These are phyloP conservation scores for Batrachochytrium dendrobatidis DNA, from an alignment of 371 early-diverging fungal species.

Conservation along the genomic window DNA sequence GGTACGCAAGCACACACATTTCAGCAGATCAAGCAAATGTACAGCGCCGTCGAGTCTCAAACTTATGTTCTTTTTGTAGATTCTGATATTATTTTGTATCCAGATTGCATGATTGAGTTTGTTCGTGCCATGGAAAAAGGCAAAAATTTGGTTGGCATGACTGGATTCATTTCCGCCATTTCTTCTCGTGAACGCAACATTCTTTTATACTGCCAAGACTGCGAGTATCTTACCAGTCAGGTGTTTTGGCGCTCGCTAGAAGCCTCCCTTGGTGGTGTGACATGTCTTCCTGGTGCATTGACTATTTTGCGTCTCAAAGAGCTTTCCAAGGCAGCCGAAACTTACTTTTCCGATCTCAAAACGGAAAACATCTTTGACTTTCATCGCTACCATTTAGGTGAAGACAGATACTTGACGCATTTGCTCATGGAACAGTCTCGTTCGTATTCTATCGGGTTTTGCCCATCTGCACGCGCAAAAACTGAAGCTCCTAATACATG, in stretches of 20 bases:
- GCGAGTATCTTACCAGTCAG: constrained; percentile 34
- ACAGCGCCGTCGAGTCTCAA: neutral
- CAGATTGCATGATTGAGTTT: constrained; percentile 24
- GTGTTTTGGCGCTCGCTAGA: constrained; percentile 25
- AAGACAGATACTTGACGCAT: constrained; percentile 29
- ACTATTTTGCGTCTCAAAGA: constrained; percentile 29
- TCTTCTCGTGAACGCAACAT: constrained; percentile 16
- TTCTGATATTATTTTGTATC: constrained; percentile 35
- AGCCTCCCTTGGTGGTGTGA: constrained; percentile 27
- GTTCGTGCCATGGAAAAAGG: constrained; percentile 23
- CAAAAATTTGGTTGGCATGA: constrained; percentile 18
- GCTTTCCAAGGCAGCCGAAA: constrained; percentile 18
- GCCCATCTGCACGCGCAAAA: constrained; percentile 15
- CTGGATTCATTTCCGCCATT: constrained; percentile 23
- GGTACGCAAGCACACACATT: constrained; percentile 27
- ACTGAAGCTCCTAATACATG: constrained; percentile 15
- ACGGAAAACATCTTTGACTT: constrained; percentile 24
- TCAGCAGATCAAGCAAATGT: constrained; percentile 7
- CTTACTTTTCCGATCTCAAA: constrained; percentile 27
- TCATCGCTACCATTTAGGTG: constrained; percentile 22
- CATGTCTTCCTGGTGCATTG: constrained; percentile 30
- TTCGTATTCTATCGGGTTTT: constrained; percentile 16
- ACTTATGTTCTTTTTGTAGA: constrained; percentile 34
- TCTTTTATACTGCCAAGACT: constrained; percentile 25
- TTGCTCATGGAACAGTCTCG: constrained; percentile 14